These are phyloP conservation scores for Hygrophoropsis aurantiaca DNA, from an alignment of 768 basidiomycete genomes.

Conservation along the genomic window DNA sequence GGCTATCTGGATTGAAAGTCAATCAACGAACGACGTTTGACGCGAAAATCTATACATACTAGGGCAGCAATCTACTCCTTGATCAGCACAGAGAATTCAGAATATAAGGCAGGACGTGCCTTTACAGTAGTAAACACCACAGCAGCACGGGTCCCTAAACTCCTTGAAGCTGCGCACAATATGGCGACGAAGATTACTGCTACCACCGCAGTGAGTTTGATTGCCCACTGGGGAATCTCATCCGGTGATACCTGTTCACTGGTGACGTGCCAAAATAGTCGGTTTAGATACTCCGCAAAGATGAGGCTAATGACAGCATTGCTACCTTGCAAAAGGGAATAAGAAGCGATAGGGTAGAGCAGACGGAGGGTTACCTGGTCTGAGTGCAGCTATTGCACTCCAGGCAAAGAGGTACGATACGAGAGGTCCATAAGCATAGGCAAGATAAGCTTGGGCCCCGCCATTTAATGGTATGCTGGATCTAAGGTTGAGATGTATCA, in stretches of 20 bases:
- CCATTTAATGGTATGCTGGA: slow-evolving; percentile 42
- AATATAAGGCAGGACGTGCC: slow-evolving; percentile 42
- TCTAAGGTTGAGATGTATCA: slow-evolving; percentile 9
- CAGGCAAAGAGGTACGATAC: slow-evolving; percentile 92
- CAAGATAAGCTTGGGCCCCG: slow-evolving; percentile 76
- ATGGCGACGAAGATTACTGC: slow-evolving; percentile 72
- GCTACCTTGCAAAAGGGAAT: slow-evolving; percentile 42
- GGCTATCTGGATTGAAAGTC: slow-evolving; percentile 52
- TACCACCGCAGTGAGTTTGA: slow-evolving; percentile 78
- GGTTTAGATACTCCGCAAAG: slow-evolving; percentile 89
- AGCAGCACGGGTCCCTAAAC: slow-evolving; percentile 75
- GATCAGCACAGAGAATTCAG: slow-evolving; percentile 7
- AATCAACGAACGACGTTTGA: slow-evolving; percentile 2
- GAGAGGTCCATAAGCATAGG: slow-evolving; percentile 85
- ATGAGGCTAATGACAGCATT: slow-evolving; percentile 88
- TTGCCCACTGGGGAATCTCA: slow-evolving; percentile 86
- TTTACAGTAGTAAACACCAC: slow-evolving; percentile 90
- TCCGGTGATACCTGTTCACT: slow-evolving; percentile 70
- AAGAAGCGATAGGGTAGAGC: slow-evolving; percentile 1
- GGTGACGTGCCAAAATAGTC: slow-evolving; percentile 80
- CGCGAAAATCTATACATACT: slow-evolving; percentile 40
- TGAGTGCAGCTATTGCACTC: slow-evolving; percentile 88
- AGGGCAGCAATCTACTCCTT: slow-evolving; percentile 58
- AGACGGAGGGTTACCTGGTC: slow-evolving; percentile 56
- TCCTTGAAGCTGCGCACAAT: slow-evolving; percentile 78